Evolutionary conservation across 176 grass and related monocot genomes (phyloP).

Genomic region (Eragrostis curvula): DNA sequence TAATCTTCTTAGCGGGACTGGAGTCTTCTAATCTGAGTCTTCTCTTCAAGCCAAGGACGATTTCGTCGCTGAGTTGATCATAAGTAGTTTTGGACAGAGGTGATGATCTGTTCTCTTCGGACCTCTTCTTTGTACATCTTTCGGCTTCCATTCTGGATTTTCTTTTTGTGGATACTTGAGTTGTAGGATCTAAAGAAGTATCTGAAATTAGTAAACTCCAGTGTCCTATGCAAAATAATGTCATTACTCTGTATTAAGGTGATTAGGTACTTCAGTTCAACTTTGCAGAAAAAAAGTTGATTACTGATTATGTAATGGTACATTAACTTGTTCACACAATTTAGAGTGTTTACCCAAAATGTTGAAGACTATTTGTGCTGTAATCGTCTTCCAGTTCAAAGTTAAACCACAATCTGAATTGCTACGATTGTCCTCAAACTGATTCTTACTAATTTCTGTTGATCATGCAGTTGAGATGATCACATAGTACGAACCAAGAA

Average conservation of each 20-base stretch:
- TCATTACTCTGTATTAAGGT: not conserved
- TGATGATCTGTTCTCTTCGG: constrained; percentile 8
- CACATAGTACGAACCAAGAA: not conserved
- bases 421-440: not conserved
- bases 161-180: constrained; percentile 28
- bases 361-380: not conserved
- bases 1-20: constrained; percentile 55
- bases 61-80: constrained; percentile 45
- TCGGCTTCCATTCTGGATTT: constrained; percentile 4
- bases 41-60: constrained; percentile 63
- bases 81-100: not conserved
- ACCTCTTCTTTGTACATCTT: constrained; percentile 49
- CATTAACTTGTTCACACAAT: not conserved
- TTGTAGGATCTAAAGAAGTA: constrained; percentile 14
- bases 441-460: not conserved
- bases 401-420: not conserved
- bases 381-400: not conserved
- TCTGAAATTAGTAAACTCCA: not conserved
- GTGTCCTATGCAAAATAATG: not conserved
- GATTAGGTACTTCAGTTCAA: too few relatives aligned
- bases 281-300: too few relatives aligned
- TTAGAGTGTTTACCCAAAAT: not conserved
- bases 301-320: too few relatives aligned
- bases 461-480: not conserved
- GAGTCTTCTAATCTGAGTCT: constrained; percentile 63